A percentile compares a stretch with the other conserved stretches of the same genome.
Evolutionary conservation across 129 eudicot genomes (phyloP).

Genomic region (Cynara cardunculus): DNA sequence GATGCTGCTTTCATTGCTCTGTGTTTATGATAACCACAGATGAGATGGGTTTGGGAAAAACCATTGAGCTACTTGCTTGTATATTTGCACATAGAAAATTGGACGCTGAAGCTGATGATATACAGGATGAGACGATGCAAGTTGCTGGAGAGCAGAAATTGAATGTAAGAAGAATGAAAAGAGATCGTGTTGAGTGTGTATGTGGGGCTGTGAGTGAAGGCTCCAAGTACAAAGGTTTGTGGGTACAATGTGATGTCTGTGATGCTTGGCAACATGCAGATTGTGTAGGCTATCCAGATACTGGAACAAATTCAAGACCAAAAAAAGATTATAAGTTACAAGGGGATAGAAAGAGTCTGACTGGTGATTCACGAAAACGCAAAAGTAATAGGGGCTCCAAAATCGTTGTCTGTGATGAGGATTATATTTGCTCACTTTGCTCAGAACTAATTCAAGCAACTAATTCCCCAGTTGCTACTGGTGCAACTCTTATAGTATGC

Average conservation of each 20-base stretch:
- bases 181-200: constrained; percentile 82
- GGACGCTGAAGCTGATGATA: constrained; percentile 38
- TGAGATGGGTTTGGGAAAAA: constrained; percentile 98
- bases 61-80: constrained; percentile 94
- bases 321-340: neutral
- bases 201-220: constrained; percentile 93
- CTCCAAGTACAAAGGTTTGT: constrained; percentile 62
- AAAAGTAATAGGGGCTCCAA: constrained; percentile 37
- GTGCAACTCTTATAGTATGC: constrained; percentile 95
- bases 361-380: constrained; percentile 31
- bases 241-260: constrained; percentile 98
- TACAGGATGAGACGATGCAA: constrained; percentile 26
- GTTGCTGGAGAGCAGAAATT: constrained; percentile 26
- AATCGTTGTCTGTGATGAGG: constrained; percentile 46
- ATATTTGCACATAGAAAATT: constrained; percentile 66
- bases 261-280: constrained; percentile 99
- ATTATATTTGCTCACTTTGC: constrained; percentile 65
- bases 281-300: constrained; percentile 70
- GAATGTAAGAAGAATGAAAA: constrained; percentile 59
- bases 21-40: constrained; percentile 41
- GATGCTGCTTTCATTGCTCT: constrained; percentile 4
- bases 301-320: constrained; percentile 26
- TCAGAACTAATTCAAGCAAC: constrained; percentile 67
- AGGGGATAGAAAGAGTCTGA: constrained; percentile 19
- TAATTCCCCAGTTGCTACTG: constrained; percentile 68